Percentiles rank a stretch among this genome's conserved stretches.
phyloP scores from a whole-genome alignment of 1,139 yeast species.

The Blastobotrys malaysiensis region DNA sequence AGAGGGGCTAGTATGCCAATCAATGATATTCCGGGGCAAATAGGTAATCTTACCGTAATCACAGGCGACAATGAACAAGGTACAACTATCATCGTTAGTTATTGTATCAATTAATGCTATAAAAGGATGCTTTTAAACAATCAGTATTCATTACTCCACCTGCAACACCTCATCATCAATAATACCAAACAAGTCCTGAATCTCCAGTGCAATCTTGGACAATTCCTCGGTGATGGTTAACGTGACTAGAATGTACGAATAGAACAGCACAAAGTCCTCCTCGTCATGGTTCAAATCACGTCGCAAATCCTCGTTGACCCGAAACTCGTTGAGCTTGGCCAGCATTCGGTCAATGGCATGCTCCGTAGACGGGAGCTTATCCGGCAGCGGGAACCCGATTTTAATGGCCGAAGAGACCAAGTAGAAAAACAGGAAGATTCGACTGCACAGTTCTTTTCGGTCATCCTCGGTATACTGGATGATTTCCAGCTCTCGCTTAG shows the following conservation, averaged over 20 bases:
- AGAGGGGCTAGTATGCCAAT: too few species aligned
- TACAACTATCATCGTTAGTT: too few species aligned
- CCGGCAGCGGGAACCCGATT: slow-evolving; percentile 71
- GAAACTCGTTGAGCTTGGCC: slow-evolving; percentile 44
- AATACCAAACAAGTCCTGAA: slow-evolving; percentile 59
- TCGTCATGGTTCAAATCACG: slow-evolving; percentile 26
- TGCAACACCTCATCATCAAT: slow-evolving; percentile 50
- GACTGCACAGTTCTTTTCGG: slow-evolving; percentile 61
- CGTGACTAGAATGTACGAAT: slow-evolving; percentile 69
- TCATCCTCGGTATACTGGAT: slow-evolving; percentile 53
- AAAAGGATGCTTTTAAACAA: too few species aligned
- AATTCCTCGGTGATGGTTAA: slow-evolving; percentile 61
- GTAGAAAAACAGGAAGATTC: slow-evolving; percentile 68
- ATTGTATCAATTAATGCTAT: background rate
- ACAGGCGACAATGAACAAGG: too few species aligned
- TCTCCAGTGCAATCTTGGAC: slow-evolving; percentile 48
- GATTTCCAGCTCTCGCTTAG: slow-evolving; percentile 50
- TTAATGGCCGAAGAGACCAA: slow-evolving; percentile 74
- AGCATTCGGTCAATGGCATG: slow-evolving; percentile 69
- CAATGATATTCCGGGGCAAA: too few species aligned
- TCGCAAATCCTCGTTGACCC: slow-evolving; percentile 16
- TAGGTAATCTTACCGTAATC: too few species aligned
- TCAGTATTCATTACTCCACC: background rate
- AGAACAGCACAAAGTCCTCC: slow-evolving; percentile 70
- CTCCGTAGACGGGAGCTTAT: slow-evolving; percentile 70